A percentile compares a stretch with the other conserved stretches of the same genome.
Evolutionary conservation across 495 filamentous ascomycete species (phyloP).

Genomic region (Penicillium paxilli): DNA sequence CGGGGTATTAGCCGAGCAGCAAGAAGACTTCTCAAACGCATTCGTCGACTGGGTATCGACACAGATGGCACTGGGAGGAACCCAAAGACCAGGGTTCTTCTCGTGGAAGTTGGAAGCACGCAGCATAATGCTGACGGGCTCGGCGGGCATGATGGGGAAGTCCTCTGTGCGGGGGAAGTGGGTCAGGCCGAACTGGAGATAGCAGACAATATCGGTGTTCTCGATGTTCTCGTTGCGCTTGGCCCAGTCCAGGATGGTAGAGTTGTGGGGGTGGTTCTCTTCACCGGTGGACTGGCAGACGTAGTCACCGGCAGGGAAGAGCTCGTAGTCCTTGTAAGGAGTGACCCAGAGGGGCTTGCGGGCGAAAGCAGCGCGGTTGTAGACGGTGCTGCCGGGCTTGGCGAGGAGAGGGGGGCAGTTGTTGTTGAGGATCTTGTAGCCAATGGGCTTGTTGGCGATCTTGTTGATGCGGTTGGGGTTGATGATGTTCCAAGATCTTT

Average conservation of each 20-base stretch:
- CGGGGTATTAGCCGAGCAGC: slow-evolving; percentile 24
- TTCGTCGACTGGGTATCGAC: slow-evolving; percentile 28
- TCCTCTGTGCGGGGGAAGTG: slow-evolving; percentile 59
- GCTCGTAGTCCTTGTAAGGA: slow-evolving; percentile 42
- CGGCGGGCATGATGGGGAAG: slow-evolving; percentile 70
- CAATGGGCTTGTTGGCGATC: slow-evolving; percentile 37
- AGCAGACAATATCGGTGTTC: slow-evolving; percentile 57
- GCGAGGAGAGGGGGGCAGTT: slow-evolving; percentile 33
- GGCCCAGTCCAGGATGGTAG: slow-evolving; percentile 42
- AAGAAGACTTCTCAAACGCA: slow-evolving; percentile 28
- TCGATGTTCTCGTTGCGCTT: slow-evolving; percentile 50
- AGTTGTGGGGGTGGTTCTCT: slow-evolving; percentile 36
- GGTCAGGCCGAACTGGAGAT: slow-evolving; percentile 60
- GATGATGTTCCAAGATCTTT: slow-evolving; percentile 49
- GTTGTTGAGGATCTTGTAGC: slow-evolving; percentile 42
- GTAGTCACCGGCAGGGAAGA: slow-evolving; percentile 52
- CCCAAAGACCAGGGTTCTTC: slow-evolving; percentile 69
- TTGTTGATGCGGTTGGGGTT: slow-evolving; percentile 45
- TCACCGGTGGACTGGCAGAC: slow-evolving; percentile 43
- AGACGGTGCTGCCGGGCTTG: slow-evolving; percentile 38
- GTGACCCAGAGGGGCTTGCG: slow-evolving; percentile 39
- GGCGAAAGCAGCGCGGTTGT: slow-evolving; percentile 39
- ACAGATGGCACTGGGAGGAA: slow-evolving; percentile 52
- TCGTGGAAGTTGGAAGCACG: slow-evolving; percentile 71
- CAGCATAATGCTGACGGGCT: slow-evolving; percentile 66